These are phyloP conservation scores for Paramecium primaurelia DNA, from an alignment of 73 alveolate genomes.

Conservation along the genomic window DNA sequence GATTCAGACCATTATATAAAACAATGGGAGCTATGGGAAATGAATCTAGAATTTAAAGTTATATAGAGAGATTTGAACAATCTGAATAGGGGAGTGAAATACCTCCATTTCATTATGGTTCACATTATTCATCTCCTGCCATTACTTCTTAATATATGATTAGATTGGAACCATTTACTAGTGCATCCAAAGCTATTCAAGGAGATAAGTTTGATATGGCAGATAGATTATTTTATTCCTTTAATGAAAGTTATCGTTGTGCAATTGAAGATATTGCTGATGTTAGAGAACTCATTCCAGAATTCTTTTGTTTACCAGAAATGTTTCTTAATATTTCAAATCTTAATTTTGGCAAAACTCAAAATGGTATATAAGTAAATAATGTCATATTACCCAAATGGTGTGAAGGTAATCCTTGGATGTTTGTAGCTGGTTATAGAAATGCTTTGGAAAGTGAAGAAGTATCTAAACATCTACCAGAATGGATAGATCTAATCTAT, in stretches of 20 bases:
- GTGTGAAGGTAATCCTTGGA: slow-evolving; percentile 78
- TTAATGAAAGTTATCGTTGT: slow-evolving; percentile 71
- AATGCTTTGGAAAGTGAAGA: slow-evolving; percentile 80
- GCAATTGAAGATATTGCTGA: slow-evolving; percentile 93
- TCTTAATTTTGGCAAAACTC: slow-evolving; percentile 78
- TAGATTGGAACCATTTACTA: slow-evolving; percentile 88
- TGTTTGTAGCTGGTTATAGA: slow-evolving; percentile 65
- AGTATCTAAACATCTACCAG: slow-evolving; percentile 64
- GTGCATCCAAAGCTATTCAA: slow-evolving; percentile 87
- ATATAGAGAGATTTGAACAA: slow-evolving; percentile 34
- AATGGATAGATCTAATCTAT: slow-evolving; percentile 86
- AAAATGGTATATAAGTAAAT: slow-evolving; percentile 75
- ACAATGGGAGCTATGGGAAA: slow-evolving; percentile 89
- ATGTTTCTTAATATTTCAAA: slow-evolving; percentile 62
- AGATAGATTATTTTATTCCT: slow-evolving; percentile 85
- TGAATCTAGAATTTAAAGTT: slow-evolving; percentile 70
- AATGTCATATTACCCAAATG: slow-evolving; percentile 81
- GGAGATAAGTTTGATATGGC: slow-evolving; percentile 92
- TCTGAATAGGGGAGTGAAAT: slow-evolving; percentile 26
- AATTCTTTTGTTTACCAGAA: slow-evolving; percentile 94
- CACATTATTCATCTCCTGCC: slow-evolving; percentile 95
- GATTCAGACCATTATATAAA: slow-evolving; percentile 78
- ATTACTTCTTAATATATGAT: slow-evolving; percentile 84
- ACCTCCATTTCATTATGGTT: slow-evolving; percentile 91
- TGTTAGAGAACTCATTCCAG: slow-evolving; percentile 96